Percentiles rank a stretch among this genome's conserved stretches.
Conservation (phyloP, 1,284 basidiomycete genomes). For the Peniophora sp. region DNA sequence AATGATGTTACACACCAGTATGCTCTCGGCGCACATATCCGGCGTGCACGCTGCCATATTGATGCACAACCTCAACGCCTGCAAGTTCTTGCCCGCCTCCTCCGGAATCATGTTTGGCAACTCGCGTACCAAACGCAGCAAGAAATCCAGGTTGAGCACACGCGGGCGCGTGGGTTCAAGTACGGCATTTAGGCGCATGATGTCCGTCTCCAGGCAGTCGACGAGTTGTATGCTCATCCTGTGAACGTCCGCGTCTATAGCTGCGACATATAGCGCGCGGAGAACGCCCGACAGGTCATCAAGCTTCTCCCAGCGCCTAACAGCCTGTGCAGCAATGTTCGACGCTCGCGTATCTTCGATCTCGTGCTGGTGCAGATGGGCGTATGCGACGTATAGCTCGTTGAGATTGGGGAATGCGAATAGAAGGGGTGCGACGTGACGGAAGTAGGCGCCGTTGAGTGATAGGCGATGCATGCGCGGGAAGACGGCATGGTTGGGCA, state of each 20-base stretch:
- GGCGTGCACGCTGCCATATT: neutral
- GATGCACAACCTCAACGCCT: neutral
- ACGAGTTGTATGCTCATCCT: slow-evolving; percentile 1
- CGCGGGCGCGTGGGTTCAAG: neutral
- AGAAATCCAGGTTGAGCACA: neutral
- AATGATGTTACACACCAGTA: neutral
- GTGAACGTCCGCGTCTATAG: neutral
- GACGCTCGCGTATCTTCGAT: neutral
- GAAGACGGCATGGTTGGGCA: neutral
- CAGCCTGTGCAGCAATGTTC: neutral
- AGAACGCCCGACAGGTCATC: slow-evolving; percentile 1
- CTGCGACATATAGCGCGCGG: neutral
- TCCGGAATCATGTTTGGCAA: neutral
- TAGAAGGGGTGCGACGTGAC: neutral
- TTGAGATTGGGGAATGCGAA: neutral
- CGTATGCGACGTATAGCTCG: neutral
- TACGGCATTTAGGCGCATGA: neutral
- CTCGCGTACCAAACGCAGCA: neutral
- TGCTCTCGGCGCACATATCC: neutral
- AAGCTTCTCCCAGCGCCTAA: neutral
- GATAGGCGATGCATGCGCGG: neutral
- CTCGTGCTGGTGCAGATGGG: neutral
- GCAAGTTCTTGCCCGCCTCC: neutral
- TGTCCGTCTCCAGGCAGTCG: neutral
- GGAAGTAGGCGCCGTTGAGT: slow-evolving; percentile 1